Percentiles rank a stretch among this genome's conserved stretches.
These are phyloP conservation scores for Aspergillus fumigatiaffinis DNA, from an alignment of 2,329 filamentous ascomycete species.

Conservation along the genomic window DNA sequence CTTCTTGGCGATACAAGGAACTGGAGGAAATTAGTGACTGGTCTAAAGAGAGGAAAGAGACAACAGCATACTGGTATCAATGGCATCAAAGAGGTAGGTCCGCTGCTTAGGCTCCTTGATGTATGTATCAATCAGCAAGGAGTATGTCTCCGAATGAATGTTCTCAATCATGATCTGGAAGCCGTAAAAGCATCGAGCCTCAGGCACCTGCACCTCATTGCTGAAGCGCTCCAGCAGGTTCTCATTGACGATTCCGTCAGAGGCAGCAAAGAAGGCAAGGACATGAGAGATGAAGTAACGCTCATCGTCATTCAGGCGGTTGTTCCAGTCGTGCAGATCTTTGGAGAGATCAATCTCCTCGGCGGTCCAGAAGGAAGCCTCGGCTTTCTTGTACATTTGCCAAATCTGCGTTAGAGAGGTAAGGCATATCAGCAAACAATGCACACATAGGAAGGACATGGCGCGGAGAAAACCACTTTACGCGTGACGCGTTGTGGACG, in stretches of 20 bases:
- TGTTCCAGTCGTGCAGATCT: conserved; percentile 99
- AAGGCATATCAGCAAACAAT: conserved; percentile 35
- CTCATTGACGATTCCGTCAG: conserved; percentile 98
- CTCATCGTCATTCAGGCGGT: conserved; percentile 93
- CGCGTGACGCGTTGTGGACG: conserved; percentile 59
- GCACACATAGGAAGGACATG: conserved; percentile 9
- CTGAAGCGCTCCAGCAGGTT: conserved; percentile 98
- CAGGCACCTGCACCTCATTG: conserved; percentile 91
- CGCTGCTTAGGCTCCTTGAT: conserved; percentile 97
- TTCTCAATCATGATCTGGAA: conserved; percentile 99
- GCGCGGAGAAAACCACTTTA: conserved; percentile 52
- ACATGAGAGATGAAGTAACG: conserved; percentile 98
- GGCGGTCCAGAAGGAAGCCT: conserved; percentile 99
- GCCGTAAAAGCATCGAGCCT: conserved; percentile 99
- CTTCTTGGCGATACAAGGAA: conserved; percentile 97
- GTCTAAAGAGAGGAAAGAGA: background rate
- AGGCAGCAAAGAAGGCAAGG: conserved; percentile 97
- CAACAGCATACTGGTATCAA: conserved; percentile 77
- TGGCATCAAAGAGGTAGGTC: conserved; percentile 93
- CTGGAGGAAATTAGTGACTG: conserved; percentile 42
- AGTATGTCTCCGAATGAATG: conserved; percentile 99
- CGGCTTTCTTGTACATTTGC: conserved; percentile 99
- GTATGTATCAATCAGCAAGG: conserved; percentile 96
- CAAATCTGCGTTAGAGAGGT: conserved; percentile 65
- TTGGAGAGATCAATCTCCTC: conserved; percentile 99